These are phyloP conservation scores for Linderniella brevidens DNA, from an alignment of 257 asterid species.

Conservation along the genomic window DNA sequence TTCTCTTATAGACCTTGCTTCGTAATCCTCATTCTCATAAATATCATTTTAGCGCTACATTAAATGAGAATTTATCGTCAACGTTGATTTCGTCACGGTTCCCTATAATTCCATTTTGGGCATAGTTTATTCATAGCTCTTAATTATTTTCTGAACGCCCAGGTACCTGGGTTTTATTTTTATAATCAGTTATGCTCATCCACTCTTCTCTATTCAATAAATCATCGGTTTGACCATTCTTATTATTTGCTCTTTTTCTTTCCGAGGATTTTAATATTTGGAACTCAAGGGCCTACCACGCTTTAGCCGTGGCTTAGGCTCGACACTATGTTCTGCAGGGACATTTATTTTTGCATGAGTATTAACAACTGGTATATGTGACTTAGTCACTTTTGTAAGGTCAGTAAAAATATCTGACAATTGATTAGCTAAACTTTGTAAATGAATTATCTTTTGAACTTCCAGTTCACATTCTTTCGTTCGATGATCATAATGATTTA, in stretches of 20 bases:
- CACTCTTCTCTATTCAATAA: no score
- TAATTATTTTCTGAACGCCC: neutral
- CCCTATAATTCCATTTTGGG: neutral
- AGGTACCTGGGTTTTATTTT: neutral
- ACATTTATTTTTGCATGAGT: neutral
- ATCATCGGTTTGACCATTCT: no score
- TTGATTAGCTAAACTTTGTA: neutral
- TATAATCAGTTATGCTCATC: neutral
- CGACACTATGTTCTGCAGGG: neutral
- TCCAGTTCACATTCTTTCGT: neutral
- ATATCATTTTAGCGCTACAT: no score
- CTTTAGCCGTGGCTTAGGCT: neutral
- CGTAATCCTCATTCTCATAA: neutral
- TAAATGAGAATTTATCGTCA: no score
- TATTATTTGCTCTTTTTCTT: neutral
- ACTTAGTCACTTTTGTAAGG: neutral
- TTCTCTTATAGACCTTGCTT: neutral
- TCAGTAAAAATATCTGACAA: slow-evolving; percentile 2
- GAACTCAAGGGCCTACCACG: neutral
- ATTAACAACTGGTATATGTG: neutral
- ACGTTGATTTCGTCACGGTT: neutral
- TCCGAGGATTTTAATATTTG: neutral
- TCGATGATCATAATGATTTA: neutral
- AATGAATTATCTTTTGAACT: slow-evolving; percentile 1
- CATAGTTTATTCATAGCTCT: neutral